Evolutionary conservation across 495 filamentous ascomycete species (phyloP).

Genomic region (Neurospora sp.): DNA sequence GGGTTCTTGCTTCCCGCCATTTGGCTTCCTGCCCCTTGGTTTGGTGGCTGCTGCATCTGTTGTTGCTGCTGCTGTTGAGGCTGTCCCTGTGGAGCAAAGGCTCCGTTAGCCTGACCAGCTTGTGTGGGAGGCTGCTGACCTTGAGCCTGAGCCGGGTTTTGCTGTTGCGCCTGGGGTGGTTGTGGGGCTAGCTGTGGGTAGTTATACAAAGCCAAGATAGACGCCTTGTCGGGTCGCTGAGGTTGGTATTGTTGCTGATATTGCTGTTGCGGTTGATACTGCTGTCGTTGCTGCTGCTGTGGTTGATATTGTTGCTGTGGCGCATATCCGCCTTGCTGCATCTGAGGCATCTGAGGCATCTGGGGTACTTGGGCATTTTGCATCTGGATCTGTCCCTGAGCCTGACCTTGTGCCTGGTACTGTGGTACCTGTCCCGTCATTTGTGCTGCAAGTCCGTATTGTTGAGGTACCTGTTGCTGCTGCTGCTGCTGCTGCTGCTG

Average conservation of each 20-base stretch:
- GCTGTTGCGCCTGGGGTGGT: slow-evolving; percentile 9
- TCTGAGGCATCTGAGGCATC: not conserved
- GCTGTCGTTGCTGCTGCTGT: slow-evolving; percentile 23
- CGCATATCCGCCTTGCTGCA: not conserved
- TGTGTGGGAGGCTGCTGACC: slow-evolving; percentile 12
- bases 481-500: slow-evolving; percentile 27
- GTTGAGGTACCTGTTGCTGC: slow-evolving; percentile 23
- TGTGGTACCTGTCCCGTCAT: slow-evolving; percentile 12
- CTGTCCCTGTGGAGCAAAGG: slow-evolving; percentile 13
- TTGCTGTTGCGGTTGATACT: slow-evolving; percentile 20
- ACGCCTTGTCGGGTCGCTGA: slow-evolving; percentile 57
- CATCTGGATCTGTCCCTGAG: slow-evolving; percentile 21
- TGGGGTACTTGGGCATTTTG: slow-evolving; percentile 5
- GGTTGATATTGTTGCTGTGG: not conserved
- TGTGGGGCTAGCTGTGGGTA: slow-evolving; percentile 59
- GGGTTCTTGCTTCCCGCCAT: slow-evolving; percentile 36
- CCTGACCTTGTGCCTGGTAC: slow-evolving; percentile 23
- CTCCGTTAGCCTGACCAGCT: slow-evolving; percentile 7
- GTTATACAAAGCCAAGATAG: slow-evolving; percentile 82
- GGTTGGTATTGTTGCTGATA: slow-evolving; percentile 20
- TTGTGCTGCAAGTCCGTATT: slow-evolving; percentile 13
- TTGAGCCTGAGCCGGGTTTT: not conserved
- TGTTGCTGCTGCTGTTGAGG: slow-evolving; percentile 11
- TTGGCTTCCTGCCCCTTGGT: slow-evolving; percentile 14
- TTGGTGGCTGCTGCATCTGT: slow-evolving; percentile 12